A percentile compares a stretch with the other conserved stretches of the same genome.
These are phyloP conservation scores for Epichloe coenophiala DNA, from an alignment of 2,329 filamentous ascomycete genomes.

Conservation along the genomic window DNA sequence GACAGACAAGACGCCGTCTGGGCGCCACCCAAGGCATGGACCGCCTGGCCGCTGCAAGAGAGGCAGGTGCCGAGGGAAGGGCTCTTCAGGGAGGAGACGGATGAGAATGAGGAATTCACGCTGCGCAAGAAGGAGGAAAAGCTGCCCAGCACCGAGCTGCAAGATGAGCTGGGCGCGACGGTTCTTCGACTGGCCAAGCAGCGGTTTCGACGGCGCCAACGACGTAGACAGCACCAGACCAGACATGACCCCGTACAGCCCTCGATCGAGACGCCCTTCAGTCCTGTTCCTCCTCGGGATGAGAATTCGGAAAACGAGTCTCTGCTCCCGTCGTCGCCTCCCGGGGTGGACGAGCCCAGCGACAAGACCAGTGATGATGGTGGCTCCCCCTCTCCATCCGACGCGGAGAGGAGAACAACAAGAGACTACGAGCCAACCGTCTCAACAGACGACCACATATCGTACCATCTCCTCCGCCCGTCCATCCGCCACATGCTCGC, in stretches of 20 bases:
- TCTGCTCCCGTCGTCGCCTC: slow-evolving; percentile 6
- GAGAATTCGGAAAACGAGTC: background rate
- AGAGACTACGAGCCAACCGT: slow-evolving; percentile 35
- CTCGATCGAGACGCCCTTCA: slow-evolving; percentile 6
- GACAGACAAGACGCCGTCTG: slow-evolving; percentile 25
- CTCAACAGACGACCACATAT: slow-evolving; percentile 57
- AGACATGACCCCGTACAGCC: background rate
- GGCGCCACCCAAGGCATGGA: slow-evolving; percentile 52
- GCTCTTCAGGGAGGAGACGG: slow-evolving; percentile 32
- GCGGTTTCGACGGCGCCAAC: slow-evolving; percentile 31
- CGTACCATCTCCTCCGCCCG: slow-evolving; percentile 51
- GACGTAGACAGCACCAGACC: slow-evolving; percentile 4
- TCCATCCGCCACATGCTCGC: slow-evolving; percentile 56
- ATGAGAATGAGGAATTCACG: slow-evolving; percentile 38
- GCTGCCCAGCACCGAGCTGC: slow-evolving; percentile 46
- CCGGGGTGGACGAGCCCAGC: slow-evolving; percentile 1
- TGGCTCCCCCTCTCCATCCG: background rate
- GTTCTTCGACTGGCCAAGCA: slow-evolving; percentile 57
- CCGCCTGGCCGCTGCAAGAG: slow-evolving; percentile 67
- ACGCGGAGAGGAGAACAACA: background rate
- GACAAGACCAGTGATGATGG: background rate
- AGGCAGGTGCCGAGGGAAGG: slow-evolving; percentile 45
- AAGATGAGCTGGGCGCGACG: slow-evolving; percentile 55
- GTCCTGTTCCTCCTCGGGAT: background rate
- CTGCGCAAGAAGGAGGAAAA: slow-evolving; percentile 29